Base-by-base conservation (phyloP, 2,329 filamentous ascomycete species). In the Monilinia fructicola region DNA sequence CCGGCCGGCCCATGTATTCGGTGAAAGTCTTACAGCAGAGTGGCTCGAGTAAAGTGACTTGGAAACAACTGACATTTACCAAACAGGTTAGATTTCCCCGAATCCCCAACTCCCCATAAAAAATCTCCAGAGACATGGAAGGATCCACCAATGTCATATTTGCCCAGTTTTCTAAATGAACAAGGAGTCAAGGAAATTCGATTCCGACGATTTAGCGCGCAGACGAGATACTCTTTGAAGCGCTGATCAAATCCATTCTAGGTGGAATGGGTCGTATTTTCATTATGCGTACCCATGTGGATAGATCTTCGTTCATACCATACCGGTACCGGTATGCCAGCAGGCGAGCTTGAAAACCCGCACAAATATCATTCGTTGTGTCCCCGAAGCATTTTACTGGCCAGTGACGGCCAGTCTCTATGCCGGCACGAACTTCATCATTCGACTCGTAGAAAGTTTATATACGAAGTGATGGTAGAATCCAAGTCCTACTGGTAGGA, bases 241-340 rank as follows among this genome's bases (percentile, higher is more conserved):
- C 58, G 44, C 58, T n/a, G 44, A 61, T 61, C 58, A 50, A 14
- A 50, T 61, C 58, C 31, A 26, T 16, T 38, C 31, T 61, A 61
- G 44, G 44, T 40, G 31, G 21, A 60, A 48, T 4, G 3, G 18
- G n/a, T 40, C 44, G 16, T 58, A 31, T 58, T 58, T 58, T 42
- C n/a, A 5, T 5, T 38, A 26, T 38, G 44, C 28, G 23, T 10
- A 26, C 28, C 58, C 58, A 26, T 61, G 58, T 35, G 12, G 21
- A 61, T 18, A 38, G 46, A 61, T 61, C 44, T 44, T 50, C 58
- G 58, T 38, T 38, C 9, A 21, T 40, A 21, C 44, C 14, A n/a
- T 18, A 35, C 2, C 31, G 31, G 9, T 18, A 35, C 2, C 31
- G 31, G 9, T 35, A 26, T 38, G 2, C 14, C 58, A 7, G 21